Conservation (phyloP, 306 rosid genomes). For the Trifolium pratense region DNA sequence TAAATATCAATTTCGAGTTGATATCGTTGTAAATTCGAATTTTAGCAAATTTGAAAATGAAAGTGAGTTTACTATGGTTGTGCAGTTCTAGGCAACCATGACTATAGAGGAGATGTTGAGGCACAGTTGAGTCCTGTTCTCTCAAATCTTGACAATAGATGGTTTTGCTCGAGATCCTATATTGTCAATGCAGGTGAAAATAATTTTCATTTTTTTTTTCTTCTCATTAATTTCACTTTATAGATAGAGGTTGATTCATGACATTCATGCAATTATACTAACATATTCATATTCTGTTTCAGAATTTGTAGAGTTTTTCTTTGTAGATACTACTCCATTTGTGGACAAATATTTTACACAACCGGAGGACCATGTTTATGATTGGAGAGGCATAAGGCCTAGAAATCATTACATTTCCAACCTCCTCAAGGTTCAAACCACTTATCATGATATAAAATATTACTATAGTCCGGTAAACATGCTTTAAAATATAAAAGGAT, state of each 20-base stretch:
- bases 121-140: conserved; percentile 67
- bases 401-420: conserved; percentile 59
- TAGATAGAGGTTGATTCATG: background rate
- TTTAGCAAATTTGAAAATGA: too few species aligned
- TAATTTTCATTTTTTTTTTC: background rate
- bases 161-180: conserved; percentile 80
- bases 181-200: conserved; percentile 55
- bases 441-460: background rate
- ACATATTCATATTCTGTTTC: background rate
- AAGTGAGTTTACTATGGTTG: background rate
- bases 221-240: background rate
- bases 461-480: too few species aligned
- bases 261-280: background rate
- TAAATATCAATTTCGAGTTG: too few species aligned
- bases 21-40: too few species aligned
- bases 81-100: conserved; percentile 81
- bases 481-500: too few species aligned
- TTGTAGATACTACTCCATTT: conserved; percentile 86
- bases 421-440: conserved; percentile 56
- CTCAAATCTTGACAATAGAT: conserved; percentile 54
- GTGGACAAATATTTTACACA: conserved; percentile 59
- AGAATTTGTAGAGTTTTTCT: conserved; percentile 69
- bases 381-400: conserved; percentile 69
- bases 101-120: conserved; percentile 68
- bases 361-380: conserved; percentile 55